Evolutionary conservation across 2,329 filamentous ascomycete species (phyloP).

Genomic region (Gyromitra esculenta): DNA sequence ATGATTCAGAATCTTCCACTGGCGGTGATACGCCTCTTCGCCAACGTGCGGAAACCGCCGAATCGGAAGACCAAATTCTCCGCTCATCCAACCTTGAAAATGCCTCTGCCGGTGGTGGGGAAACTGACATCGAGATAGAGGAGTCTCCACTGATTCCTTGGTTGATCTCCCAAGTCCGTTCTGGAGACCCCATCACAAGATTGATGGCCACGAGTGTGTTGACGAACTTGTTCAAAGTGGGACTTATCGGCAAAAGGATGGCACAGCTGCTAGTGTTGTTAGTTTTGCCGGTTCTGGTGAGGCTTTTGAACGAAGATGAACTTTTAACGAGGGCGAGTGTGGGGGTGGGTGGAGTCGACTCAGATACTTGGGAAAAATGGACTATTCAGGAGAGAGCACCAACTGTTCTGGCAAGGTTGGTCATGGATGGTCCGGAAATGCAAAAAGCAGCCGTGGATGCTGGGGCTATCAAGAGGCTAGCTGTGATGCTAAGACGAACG

Average conservation of each 20-base stretch:
- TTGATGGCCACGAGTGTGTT: slow-evolving; percentile 76
- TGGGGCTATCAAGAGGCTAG: slow-evolving; percentile 70
- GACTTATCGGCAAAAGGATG: slow-evolving; percentile 71
- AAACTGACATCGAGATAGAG: slow-evolving; percentile 64
- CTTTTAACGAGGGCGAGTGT: slow-evolving; percentile 60
- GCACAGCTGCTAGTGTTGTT: slow-evolving; percentile 73
- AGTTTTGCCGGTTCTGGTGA: slow-evolving; percentile 75
- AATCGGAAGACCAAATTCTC: slow-evolving; percentile 42
- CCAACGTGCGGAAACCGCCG: slow-evolving; percentile 44
- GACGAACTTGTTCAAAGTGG: slow-evolving; percentile 74
- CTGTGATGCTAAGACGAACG: slow-evolving; percentile 72
- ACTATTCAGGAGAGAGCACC: slow-evolving; percentile 76
- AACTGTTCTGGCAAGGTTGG: slow-evolving; percentile 77
- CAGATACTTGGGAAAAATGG: slow-evolving; percentile 61
- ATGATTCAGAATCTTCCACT: slow-evolving; percentile 52
- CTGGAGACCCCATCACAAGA: slow-evolving; percentile 67
- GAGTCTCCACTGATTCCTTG: slow-evolving; percentile 79
- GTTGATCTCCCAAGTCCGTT: slow-evolving; percentile 72
- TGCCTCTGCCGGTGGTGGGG: slow-evolving; percentile 60
- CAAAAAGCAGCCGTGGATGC: slow-evolving; percentile 84
- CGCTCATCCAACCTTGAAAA: slow-evolving; percentile 55
- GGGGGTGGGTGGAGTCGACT: slow-evolving; percentile 60
- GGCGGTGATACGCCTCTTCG: slow-evolving; percentile 51
- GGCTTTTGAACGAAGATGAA: slow-evolving; percentile 69
- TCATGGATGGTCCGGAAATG: slow-evolving; percentile 79